Evolutionary conservation across 2,329 filamentous ascomycete genomes (phyloP).

Genomic region (Phyllosticta capitalensis): DNA sequence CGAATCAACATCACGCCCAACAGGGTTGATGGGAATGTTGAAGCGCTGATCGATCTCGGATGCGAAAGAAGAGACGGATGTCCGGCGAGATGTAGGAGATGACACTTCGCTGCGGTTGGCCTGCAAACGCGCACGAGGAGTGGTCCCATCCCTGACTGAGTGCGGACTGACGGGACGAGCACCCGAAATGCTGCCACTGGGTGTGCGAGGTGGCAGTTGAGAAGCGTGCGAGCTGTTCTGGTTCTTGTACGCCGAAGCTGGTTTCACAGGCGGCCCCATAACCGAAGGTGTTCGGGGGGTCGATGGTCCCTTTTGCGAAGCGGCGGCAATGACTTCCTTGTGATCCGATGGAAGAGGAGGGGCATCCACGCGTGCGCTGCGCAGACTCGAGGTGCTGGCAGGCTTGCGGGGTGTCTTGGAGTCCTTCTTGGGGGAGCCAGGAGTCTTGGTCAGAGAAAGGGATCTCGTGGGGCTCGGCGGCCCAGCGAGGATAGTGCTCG

Average conservation of each 20-base stretch:
- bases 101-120: slow-evolving; percentile 39
- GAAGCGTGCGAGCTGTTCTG: slow-evolving; percentile 17
- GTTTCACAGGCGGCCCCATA: slow-evolving; percentile 81
- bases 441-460: slow-evolving; percentile 11
- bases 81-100: slow-evolving; percentile 54
- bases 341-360: slow-evolving; percentile 78
- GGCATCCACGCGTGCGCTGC: slow-evolving; percentile 39
- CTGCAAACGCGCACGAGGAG: slow-evolving; percentile 42
- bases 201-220: slow-evolving; percentile 29
- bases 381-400: slow-evolving; percentile 62
- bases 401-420: slow-evolving; percentile 46
- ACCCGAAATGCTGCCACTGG: slow-evolving; percentile 27
- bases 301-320: slow-evolving; percentile 36
- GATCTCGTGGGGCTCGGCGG: slow-evolving; percentile 23
- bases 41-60: slow-evolving; percentile 91
- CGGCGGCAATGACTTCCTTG: slow-evolving; percentile 73
- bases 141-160: slow-evolving; percentile 40
- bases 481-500: slow-evolving; percentile 19
- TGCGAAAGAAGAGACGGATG: slow-evolving; percentile 88
- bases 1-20: slow-evolving; percentile 1
- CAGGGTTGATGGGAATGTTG: slow-evolving; percentile 49
- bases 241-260: slow-evolving; percentile 61
- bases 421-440: slow-evolving; percentile 17
- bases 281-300: slow-evolving; percentile 22
- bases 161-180: slow-evolving; percentile 37